phyloP scores from a whole-genome alignment of 768 basidiomycete species.

The Rhodotorula paludigena region DNA sequence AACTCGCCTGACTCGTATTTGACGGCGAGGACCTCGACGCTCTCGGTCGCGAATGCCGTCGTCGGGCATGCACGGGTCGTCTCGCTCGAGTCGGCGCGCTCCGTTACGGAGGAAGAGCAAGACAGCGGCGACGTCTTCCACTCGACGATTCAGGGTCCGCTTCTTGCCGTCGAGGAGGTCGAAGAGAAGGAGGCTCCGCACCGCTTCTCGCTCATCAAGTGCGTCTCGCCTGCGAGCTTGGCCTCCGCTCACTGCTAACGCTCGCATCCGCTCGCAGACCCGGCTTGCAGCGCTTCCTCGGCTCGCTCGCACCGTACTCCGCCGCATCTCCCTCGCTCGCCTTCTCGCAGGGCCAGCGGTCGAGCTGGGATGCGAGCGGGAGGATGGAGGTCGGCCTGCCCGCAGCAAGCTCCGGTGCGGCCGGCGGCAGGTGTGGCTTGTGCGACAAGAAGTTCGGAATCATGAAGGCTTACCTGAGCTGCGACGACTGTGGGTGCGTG shows the following conservation, averaged over 20 bases:
- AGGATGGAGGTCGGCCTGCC: not conserved
- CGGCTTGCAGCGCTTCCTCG: slow-evolving; percentile 49
- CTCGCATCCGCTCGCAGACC: slow-evolving; percentile 49
- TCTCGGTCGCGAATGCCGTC: slow-evolving; percentile 26
- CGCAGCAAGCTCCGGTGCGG: not conserved
- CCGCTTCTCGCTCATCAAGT: slow-evolving; percentile 76
- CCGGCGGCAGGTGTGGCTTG: slow-evolving; percentile 57
- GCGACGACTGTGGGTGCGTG: slow-evolving; percentile 79
- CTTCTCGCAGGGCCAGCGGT: not conserved
- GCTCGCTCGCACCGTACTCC: slow-evolving; percentile 12
- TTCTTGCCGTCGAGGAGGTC: not conserved
- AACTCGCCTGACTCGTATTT: slow-evolving; percentile 37
- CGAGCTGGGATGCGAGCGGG: slow-evolving; percentile 3
- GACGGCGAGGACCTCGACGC: slow-evolving; percentile 45
- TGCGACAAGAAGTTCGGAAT: slow-evolving; percentile 73
- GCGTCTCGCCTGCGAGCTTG: not conserved
- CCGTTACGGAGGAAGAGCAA: slow-evolving; percentile 44
- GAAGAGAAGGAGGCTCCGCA: slow-evolving; percentile 48
- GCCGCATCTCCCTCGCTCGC: not conserved
- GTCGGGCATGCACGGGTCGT: slow-evolving; percentile 54
- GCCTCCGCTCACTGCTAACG: not conserved
- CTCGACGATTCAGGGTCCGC: slow-evolving; percentile 9
- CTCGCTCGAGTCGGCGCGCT: slow-evolving; percentile 57
- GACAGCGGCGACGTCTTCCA: slow-evolving; percentile 16
- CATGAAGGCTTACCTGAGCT: slow-evolving; percentile 74